Evolutionary conservation across 192 early-diverging fungal species (phyloP).

Genomic region (Backusella morwellensis): DNA sequence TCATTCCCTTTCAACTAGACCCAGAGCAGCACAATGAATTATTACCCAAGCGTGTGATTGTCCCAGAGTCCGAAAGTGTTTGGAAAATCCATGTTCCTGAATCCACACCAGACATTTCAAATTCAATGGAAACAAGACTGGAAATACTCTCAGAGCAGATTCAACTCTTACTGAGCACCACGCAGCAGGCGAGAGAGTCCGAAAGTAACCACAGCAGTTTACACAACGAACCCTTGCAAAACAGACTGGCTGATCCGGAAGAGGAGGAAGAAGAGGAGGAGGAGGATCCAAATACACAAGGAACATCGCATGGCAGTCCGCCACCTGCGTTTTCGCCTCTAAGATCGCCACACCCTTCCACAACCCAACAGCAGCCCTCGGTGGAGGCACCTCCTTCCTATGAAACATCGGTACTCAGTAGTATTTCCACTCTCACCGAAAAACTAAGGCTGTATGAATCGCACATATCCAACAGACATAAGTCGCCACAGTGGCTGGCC

Average conservation of each 20-base stretch:
- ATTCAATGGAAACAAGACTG: constrained; percentile 5
- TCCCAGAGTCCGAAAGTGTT: background rate
- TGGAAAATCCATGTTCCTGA: constrained; percentile 15
- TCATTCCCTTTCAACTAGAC: constrained; percentile 19
- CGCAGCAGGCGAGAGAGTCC: background rate
- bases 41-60: constrained; percentile 7
- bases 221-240: background rate
- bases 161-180: background rate
- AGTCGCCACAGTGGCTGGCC: constrained; percentile 34
- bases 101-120: background rate
- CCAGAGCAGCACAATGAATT: background rate
- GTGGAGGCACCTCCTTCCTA: constrained; percentile 32
- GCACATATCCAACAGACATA: constrained; percentile 33
- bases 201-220: background rate
- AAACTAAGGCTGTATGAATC: constrained; percentile 25
- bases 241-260: background rate
- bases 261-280: background rate
- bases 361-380: background rate
- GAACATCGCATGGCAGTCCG: background rate
- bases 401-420: constrained; percentile 30
- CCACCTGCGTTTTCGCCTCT: constrained; percentile 11
- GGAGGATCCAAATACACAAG: background rate
- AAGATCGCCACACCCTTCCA: background rate
- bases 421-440: constrained; percentile 15
- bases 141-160: constrained; percentile 4